Evolutionary conservation across 177 flowering plant species (phyloP).

Genomic region (Vitis hybrid): DNA sequence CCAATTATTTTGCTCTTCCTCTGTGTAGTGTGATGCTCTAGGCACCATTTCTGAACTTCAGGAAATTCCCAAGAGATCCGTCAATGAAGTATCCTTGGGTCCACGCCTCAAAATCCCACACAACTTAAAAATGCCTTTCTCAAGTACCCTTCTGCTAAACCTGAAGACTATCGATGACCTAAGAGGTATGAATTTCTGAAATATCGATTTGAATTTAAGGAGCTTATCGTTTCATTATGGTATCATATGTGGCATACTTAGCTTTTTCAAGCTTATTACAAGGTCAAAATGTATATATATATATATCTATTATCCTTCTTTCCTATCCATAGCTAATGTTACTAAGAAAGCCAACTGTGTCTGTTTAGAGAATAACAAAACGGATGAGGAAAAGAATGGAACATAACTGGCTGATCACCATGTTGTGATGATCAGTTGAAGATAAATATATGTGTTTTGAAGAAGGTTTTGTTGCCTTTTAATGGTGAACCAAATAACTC

Average conservation of each 20-base stretch:
- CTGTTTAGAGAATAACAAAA: too few relatives aligned
- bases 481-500: too few relatives aligned
- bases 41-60: slow-evolving; percentile 92
- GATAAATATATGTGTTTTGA: too few relatives aligned
- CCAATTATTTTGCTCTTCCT: neutral
- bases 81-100: slow-evolving; percentile 81
- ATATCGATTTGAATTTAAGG: too few relatives aligned
- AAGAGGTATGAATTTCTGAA: neutral
- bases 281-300: neutral
- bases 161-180: slow-evolving; percentile 43
- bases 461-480: too few relatives aligned
- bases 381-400: too few relatives aligned
- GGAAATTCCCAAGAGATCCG: slow-evolving; percentile 80
- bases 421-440: too few relatives aligned
- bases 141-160: slow-evolving; percentile 51
- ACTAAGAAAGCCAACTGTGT: neutral
- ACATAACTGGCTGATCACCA: too few relatives aligned
- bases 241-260: too few relatives aligned
- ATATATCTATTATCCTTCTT: neutral
- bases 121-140: slow-evolving; percentile 30
- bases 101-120: slow-evolving; percentile 54
- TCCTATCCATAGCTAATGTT: too few relatives aligned
- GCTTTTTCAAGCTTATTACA: neutral
- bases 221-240: too few relatives aligned
- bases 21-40: slow-evolving; percentile 63